Evolutionary conservation across 108 stramenopile genomes (phyloP).

Genomic region (Discostella stelligeroides): DNA sequence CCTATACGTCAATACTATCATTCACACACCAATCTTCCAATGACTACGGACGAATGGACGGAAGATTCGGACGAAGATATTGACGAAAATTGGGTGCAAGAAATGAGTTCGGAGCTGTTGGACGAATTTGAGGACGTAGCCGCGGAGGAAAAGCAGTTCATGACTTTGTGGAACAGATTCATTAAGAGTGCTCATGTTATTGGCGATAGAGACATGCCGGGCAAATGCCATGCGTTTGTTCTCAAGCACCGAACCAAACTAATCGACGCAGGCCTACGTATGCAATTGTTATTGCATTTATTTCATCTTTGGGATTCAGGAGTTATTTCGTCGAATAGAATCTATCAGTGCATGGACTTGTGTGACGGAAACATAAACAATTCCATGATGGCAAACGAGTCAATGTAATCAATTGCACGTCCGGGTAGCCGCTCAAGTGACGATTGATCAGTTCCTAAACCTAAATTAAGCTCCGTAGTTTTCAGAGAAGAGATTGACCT

Average conservation of each 20-base stretch:
- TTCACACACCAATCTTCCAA: conserved; percentile 45
- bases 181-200: conserved; percentile 39
- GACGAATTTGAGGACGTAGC: conserved; percentile 66
- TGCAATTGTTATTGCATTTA: conserved; percentile 44
- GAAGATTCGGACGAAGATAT: conserved; percentile 38
- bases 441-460: no score
- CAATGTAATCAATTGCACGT: no score
- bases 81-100: conserved; percentile 40
- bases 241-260: conserved; percentile 20
- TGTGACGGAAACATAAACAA: conserved; percentile 16
- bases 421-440: no score
- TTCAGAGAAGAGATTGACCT: no score
- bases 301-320: conserved; percentile 50
- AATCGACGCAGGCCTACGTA: conserved; percentile 15
- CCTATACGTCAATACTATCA: conserved; percentile 50
- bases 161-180: conserved; percentile 65
- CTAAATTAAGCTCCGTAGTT: no score
- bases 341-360: conserved; percentile 24
- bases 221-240: conserved; percentile 39
- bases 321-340: conserved; percentile 37
- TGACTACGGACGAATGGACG: conserved; percentile 23
- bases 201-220: conserved; percentile 46
- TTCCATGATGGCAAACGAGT: no score
- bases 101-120: conserved; percentile 38
- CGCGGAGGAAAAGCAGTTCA: conserved; percentile 49